Evolutionary conservation across 164 flowering plant genomes (phyloP).

Genomic region (Tetrastigma voinierianum): DNA sequence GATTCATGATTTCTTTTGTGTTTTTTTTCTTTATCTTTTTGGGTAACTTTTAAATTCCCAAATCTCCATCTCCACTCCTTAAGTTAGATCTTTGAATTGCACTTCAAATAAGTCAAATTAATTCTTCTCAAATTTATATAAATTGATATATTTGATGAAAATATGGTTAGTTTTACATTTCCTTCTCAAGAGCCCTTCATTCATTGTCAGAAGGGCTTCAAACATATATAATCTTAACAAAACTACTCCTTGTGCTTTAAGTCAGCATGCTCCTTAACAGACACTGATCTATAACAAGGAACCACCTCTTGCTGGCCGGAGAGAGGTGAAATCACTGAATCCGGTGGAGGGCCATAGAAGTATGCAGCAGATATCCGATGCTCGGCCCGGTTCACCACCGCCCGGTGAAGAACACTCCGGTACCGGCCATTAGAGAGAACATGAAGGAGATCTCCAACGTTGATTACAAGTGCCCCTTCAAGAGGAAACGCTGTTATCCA

Average conservation of each 20-base stretch:
- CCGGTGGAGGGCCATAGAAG: constrained; percentile 46
- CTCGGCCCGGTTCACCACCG: constrained; percentile 25
- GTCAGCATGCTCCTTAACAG: constrained; percentile 34
- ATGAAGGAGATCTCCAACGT: constrained; percentile 58
- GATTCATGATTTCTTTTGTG: too few relatives aligned
- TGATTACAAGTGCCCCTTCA: constrained; percentile 45
- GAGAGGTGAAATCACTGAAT: constrained; percentile 27
- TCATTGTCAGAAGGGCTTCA: too few relatives aligned
- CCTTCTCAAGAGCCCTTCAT: too few relatives aligned
- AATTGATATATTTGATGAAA: too few relatives aligned
- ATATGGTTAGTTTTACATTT: too few relatives aligned
- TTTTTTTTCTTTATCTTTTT: too few relatives aligned
- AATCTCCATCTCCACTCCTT: too few relatives aligned
- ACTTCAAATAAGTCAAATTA: too few relatives aligned
- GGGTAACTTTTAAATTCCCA: too few relatives aligned
- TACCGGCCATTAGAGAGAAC: constrained; percentile 45
- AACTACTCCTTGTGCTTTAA: constrained; percentile 39
- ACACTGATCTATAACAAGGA: constrained; percentile 31
- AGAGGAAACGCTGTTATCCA: constrained; percentile 46
- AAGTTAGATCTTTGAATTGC: too few relatives aligned
- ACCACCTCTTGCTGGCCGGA: not conserved
- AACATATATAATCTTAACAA: constrained; percentile 19
- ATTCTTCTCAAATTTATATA: too few relatives aligned
- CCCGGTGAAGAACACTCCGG: constrained; percentile 46
- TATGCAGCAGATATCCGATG: constrained; percentile 48